Percentiles rank a stretch among this genome's conserved stretches.
These are phyloP conservation scores for Phlebopus sp. DNA, from an alignment of 1,284 basidiomycete species.

Conservation along the genomic window DNA sequence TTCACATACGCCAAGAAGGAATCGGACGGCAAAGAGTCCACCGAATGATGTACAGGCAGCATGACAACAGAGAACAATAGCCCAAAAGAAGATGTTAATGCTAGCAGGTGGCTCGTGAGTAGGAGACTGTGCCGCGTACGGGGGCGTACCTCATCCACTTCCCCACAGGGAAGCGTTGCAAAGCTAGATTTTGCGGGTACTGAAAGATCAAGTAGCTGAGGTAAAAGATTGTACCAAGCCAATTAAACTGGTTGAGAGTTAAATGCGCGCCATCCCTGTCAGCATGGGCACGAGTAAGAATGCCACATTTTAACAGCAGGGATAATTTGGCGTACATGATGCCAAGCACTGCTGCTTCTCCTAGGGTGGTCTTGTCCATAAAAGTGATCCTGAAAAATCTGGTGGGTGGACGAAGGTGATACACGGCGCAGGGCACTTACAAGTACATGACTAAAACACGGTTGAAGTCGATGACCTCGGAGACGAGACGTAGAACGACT, in stretches of 20 bases:
- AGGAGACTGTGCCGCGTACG: neutral
- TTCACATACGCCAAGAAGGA: conserved; percentile 57
- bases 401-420: conserved; percentile 15
- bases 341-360: conserved; percentile 68
- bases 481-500: conserved; percentile 28
- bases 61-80: conserved; percentile 45
- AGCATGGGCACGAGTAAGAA: conserved; percentile 9
- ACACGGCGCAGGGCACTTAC: conserved; percentile 40
- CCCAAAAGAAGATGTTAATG: conserved; percentile 55
- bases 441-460: conserved; percentile 48
- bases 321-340: conserved; percentile 45
- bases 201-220: conserved; percentile 56
- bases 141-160: conserved; percentile 58
- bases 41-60: conserved; percentile 56
- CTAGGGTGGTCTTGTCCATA: conserved; percentile 75
- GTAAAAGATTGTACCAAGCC: conserved; percentile 78
- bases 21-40: conserved; percentile 47
- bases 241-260: conserved; percentile 52
- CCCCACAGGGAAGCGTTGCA: conserved; percentile 75
- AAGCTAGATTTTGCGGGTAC: conserved; percentile 75
- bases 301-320: conserved; percentile 25
- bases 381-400: conserved; percentile 48
- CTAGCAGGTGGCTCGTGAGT: conserved; percentile 25
- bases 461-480: neutral
- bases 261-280: conserved; percentile 41